Evolutionary conservation across 257 asterid species (phyloP), one percentile per base, ranked within the genome.

Genomic region (Solanum piurae): DNA sequence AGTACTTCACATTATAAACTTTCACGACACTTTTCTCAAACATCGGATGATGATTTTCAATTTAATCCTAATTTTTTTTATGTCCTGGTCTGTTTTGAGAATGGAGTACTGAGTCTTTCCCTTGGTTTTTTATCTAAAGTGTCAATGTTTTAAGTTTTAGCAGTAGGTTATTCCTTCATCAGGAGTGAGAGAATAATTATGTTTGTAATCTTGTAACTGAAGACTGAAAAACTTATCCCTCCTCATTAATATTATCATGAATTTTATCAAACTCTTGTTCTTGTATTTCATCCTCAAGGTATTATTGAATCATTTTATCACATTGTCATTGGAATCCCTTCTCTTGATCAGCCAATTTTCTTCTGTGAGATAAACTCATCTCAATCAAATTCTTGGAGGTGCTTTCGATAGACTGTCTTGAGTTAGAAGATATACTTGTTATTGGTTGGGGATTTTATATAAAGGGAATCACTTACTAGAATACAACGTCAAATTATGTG

Each of bases 381-480:
- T 9, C 29, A 0, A 14, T 87, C 83, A 1, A 18, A 23, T 20
- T 86, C 88, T 1, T 93, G 91, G 95, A 87, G 36, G 23, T 34
- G 20, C 49, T 89, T 66, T 27, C 18, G 9, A 74, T 36, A 9
- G 5, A n/a, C 4, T 68, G 89, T 38, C 5, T 89, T 12, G 93
- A 87, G n/a, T 34, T 83, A 84, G 88, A 68, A 12, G 74, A 44
- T 29, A 75, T 12, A 14, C 13, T 14, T 27, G 49, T 91, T 44
- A 60, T 14, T 3, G 72, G 83, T 42, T 86, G 13, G 16, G 86
- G 89, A 6, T 90, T 87, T 88, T 93, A 91, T 89, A 85, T 88
- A 86, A 89, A 90, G 1, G 94, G 94, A 16, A 18, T 89, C 4
- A 91, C 89, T 7, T 92, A 91, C 72, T 91, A 93, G 95, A 29